Base-by-base conservation (phyloP, 441 rosid species). In the Gossypium laxum region DNA sequence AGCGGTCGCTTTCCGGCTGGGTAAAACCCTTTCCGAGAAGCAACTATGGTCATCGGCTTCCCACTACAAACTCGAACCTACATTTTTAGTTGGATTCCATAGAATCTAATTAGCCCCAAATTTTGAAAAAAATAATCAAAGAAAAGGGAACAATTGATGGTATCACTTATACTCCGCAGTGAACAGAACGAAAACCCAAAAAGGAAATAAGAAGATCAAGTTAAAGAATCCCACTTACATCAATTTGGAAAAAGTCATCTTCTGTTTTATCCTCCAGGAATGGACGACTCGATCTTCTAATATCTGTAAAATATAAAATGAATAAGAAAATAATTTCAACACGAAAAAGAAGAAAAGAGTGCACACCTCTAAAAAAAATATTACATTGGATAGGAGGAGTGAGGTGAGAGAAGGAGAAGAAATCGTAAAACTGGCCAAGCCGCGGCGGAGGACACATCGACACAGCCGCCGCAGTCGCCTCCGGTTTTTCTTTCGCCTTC, bases 201-300 rank as follows among this genome's bases (percentile, higher is more conserved):
- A 28, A 38, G 15, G 41, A n/a, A 30, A 30, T n/a, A 28, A 59
- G 63, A 2, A 41, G 58, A 7, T 1, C 11, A 7, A 19, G 47
- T 0, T 8, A 12, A 30, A 30, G 45, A 34, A 19, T 67, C 14
- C 0, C 7, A 32, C 72, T 52, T 61, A 95, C 99, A 86, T 95
- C 99, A 70, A 95, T 86, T 82, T 87, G 98, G 75, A 95, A 95
- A 57, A 85, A 79, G 83, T 92, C 97, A 38, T 89, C 91, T 10
- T 85, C 86, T 34, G 85, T 83, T 79, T 88, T 89, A 66, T 92
- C 96, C 67, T 95, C 98, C 3, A 83, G 77, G 26, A 89, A 89
- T 5, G 91, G 91, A 64, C 98, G 98, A 55, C 74, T 79, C 2
- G 97, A 91, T 71, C 87, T 87, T 73, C 98, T 82, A 77, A 95